phyloP scores from a whole-genome alignment of 306 rosid species.

The Trifolium pratense region DNA sequence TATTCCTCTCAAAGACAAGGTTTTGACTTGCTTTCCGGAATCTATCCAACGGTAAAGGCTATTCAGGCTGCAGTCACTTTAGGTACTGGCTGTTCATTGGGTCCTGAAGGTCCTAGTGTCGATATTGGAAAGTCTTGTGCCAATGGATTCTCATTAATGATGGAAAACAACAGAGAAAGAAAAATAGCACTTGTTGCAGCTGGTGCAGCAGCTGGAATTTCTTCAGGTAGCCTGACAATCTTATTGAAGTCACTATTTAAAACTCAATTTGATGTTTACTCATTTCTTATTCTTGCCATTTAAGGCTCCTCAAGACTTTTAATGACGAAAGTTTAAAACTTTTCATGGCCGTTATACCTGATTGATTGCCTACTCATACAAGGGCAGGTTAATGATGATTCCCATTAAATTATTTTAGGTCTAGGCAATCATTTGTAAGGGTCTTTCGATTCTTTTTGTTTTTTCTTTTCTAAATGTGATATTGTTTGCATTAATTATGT shows the following conservation, averaged over 20 bases:
- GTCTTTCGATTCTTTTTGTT: neutral
- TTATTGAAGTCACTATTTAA: constrained; percentile 33
- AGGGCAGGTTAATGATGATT: neutral
- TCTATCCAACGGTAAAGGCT: constrained; percentile 85
- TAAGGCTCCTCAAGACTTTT: constrained; percentile 19
- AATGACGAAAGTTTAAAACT: neutral
- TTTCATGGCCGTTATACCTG: constrained; percentile 6
- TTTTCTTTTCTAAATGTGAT: neutral
- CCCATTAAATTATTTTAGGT: constrained; percentile 4
- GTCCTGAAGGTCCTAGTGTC: constrained; percentile 99
- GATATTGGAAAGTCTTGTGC: constrained; percentile 99
- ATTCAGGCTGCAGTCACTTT: constrained; percentile 93
- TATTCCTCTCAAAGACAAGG: constrained; percentile 73
- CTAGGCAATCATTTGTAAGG: constrained; percentile 1
- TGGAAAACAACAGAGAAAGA: constrained; percentile 94
- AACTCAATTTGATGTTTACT: constrained; percentile 30
- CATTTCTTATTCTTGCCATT: constrained; percentile 27
- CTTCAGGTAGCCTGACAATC: constrained; percentile 69
- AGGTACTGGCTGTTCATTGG: constrained; percentile 98
- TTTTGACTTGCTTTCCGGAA: constrained; percentile 82
- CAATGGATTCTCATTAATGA: constrained; percentile 85
- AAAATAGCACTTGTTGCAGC: constrained; percentile 96
- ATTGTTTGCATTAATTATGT: neutral
- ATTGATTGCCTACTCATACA: neutral
- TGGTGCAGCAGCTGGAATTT: constrained; percentile 96